Base-by-base conservation (phyloP, 2,329 filamentous ascomycete genomes). In the Xylariales sp. region DNA sequence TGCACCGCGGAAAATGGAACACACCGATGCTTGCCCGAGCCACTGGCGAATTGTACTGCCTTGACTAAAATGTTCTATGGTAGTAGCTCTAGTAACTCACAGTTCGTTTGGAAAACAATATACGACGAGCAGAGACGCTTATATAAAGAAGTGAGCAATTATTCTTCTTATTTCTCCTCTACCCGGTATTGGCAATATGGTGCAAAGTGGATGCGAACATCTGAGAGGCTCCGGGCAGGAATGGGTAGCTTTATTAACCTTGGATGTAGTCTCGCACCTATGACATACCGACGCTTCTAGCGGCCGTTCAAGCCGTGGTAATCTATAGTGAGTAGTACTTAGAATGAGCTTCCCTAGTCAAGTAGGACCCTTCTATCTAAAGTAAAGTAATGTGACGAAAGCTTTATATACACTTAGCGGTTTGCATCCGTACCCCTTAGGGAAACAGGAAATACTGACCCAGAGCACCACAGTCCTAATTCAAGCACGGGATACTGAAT, bases 21-120 rank as follows among this genome's bases (percentile, higher is more conserved):
- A 49, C 75, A 78, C 45, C 67, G 70, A 23, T 78, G 76, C 66
- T 49, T 78, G 2, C 70, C 73, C 2, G 67, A 75, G 28, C 67
- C 68, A 0, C 58, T 78, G 23, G 75, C 75, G 12, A 73, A 74
- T n/a, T 77, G 76, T 62, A 65, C 69, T 23, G 69, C 62, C 46
- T 58, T 76, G n/a, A 43, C 74, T 1, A 73, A 72, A 28, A 69
- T 75, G 53, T 75, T 71, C n/a, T 71, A 71, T 10, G 52, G 39
- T 14, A 64, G 72, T 34, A 76, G 63, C 4, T 10, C 69, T 1
- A 58, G 68, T n/a, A 77, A 71, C 53, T 34, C 65, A 8, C 53
- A 48, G 1, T 73, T 75, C 32, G 71, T 75, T 5, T 76, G 75
- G 73, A 73, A 67, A 50, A 65, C 58, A 7, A 76, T 77, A 8